Percentiles rank a stretch among this genome's conserved stretches.
phyloP scores from a whole-genome alignment of 139 green algal genomes.

The Desmodesmus armatus region DNA sequence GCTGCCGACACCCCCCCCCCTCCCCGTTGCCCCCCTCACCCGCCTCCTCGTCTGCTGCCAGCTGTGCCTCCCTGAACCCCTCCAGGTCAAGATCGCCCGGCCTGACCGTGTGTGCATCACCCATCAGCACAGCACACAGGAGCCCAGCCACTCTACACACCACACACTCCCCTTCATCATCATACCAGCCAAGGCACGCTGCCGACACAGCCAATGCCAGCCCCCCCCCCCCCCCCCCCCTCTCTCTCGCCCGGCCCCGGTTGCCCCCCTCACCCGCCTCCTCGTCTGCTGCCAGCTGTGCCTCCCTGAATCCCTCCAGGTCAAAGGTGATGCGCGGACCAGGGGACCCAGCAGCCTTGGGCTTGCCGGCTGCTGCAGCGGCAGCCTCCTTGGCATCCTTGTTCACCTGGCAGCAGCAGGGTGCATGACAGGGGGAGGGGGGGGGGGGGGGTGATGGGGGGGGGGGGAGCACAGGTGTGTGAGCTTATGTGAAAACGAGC shows the following conservation, averaged over 20 bases:
- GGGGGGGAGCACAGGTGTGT: no score
- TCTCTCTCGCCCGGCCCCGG: slow-evolving; percentile 31
- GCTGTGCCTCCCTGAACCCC: slow-evolving; percentile 11
- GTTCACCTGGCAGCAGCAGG: slow-evolving; percentile 44
- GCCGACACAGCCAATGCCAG: no score
- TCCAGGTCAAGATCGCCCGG: slow-evolving; percentile 28
- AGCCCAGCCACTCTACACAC: no score
- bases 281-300: slow-evolving; percentile 4
- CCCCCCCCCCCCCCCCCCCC: slow-evolving; percentile 45
- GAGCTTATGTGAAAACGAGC: no score
- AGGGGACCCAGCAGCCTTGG: neutral
- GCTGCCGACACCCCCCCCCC: no score
- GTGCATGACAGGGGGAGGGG: neutral
- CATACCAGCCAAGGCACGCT: no score
- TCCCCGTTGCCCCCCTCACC: neutral
- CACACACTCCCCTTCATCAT: no score
- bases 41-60: slow-evolving; percentile 1
- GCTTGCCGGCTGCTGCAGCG: neutral
- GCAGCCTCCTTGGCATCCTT: slow-evolving; percentile 14
- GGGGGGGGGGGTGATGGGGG: no score
- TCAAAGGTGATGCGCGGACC: slow-evolving; percentile 14
- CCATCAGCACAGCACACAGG: no score
- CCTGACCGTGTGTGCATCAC: neutral
- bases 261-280: neutral
- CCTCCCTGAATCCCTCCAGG: slow-evolving; percentile 14